phyloP scores from a whole-genome alignment of 179 eudicot species.

The Heliamphora pulchella region DNA sequence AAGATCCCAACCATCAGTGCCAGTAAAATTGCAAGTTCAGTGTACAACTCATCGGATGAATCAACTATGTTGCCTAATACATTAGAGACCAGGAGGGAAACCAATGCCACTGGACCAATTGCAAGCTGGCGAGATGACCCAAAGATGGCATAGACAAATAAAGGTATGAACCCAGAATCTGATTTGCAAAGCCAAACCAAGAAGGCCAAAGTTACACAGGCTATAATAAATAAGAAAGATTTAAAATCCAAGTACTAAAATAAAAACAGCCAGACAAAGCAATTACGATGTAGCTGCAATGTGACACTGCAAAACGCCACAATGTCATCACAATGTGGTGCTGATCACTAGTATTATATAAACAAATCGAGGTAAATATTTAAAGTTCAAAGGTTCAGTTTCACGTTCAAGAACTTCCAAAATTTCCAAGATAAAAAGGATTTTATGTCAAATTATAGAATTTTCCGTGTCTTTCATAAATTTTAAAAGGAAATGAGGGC shows the following conservation, averaged over 20 bases:
- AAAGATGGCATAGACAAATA: conserved; percentile 87
- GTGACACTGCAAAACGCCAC: conserved; percentile 1
- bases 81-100: conserved; percentile 89
- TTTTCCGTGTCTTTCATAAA: neutral
- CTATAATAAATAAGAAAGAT: conserved; percentile 7
- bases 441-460: neutral
- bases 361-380: neutral
- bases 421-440: neutral
- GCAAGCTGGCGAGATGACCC: conserved; percentile 99
- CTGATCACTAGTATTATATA: neutral
- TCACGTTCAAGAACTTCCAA: conserved; percentile 3
- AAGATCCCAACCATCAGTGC: conserved; percentile 95
- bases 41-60: conserved; percentile 71
- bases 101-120: conserved; percentile 98
- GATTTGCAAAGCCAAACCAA: conserved; percentile 25
- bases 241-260: neutral
- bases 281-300: neutral
- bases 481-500: neutral
- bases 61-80: conserved; percentile 63
- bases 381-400: neutral
- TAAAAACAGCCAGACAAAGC: conserved; percentile 8
- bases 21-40: conserved; percentile 90
- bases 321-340: neutral
- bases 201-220: conserved; percentile 16
- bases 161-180: conserved; percentile 92